A percentile compares a stretch with the other conserved stretches of the same genome.
These are phyloP conservation scores for Cenococcum geophilum DNA, from an alignment of 495 filamentous ascomycete species.

Conservation along the genomic window DNA sequence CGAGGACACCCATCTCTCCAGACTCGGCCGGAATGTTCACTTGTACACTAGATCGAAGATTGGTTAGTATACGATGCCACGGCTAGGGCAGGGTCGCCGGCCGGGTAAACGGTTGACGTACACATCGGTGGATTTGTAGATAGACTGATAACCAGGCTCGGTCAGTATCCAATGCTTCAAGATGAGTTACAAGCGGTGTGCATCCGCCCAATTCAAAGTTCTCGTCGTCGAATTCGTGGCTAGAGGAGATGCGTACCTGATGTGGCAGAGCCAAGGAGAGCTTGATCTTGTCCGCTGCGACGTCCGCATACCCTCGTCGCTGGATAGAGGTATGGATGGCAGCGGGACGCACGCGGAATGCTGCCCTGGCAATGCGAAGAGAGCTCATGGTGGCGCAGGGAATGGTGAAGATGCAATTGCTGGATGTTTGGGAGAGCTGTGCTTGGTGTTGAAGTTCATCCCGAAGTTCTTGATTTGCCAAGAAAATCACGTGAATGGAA, in stretches of 20 bases:
- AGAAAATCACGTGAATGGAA: not conserved
- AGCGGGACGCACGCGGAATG: conserved; percentile 69
- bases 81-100: not conserved
- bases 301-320: conserved; percentile 90
- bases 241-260: conserved; percentile 61
- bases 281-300: conserved; percentile 93
- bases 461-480: conserved; percentile 6
- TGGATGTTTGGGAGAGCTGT: conserved; percentile 10
- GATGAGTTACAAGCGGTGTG: not conserved
- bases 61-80: conserved; percentile 17
- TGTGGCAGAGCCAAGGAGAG: conserved; percentile 94
- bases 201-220: not conserved
- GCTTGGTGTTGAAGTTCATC: conserved; percentile 5
- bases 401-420: conserved; percentile 32
- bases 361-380: conserved; percentile 80
- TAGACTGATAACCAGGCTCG: conserved; percentile 45
- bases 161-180: conserved; percentile 9
- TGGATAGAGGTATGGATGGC: conserved; percentile 62
- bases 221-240: not conserved
- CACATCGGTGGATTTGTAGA: conserved; percentile 73
- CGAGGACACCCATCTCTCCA: conserved; percentile 98
- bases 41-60: conserved; percentile 64
- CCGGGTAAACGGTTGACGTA: conserved; percentile 43
- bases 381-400: conserved; percentile 64
- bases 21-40: conserved; percentile 98